Evolutionary conservation across 768 basidiomycete species (phyloP).

Genomic region (Collybia sp.): DNA sequence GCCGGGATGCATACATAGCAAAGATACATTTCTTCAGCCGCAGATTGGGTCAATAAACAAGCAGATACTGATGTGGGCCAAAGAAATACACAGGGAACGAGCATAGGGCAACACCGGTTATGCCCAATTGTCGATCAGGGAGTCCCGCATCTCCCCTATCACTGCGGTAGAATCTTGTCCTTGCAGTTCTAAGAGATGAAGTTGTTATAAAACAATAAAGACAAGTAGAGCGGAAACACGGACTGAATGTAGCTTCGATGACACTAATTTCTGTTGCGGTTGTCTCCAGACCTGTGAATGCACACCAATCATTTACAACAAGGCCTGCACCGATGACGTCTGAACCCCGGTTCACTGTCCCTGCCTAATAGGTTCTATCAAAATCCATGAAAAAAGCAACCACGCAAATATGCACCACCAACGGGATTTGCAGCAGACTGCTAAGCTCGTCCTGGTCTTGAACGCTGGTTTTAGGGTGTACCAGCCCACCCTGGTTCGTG

Average conservation of each 20-base stretch:
- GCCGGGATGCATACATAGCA: too few species aligned
- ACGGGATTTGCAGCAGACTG: slow-evolving; percentile 86
- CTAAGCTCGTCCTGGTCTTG: slow-evolving; percentile 98
- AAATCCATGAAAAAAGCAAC: neutral
- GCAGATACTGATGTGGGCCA: neutral
- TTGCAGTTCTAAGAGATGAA: slow-evolving; percentile 61
- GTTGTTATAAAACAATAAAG: slow-evolving; percentile 1
- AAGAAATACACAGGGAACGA: neutral
- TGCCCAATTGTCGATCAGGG: slow-evolving; percentile 91
- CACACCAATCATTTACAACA: slow-evolving; percentile 99
- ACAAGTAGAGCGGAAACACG: slow-evolving; percentile 25
- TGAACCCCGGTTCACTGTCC: slow-evolving; percentile 97
- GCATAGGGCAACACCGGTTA: slow-evolving; percentile 33
- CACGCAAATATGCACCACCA: slow-evolving; percentile 65
- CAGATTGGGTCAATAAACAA: too few species aligned
- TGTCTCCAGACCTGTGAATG: slow-evolving; percentile 97
- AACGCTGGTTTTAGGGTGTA: slow-evolving; percentile 95
- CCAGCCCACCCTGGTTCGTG: slow-evolving; percentile 95
- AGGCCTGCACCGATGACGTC: slow-evolving; percentile 97
- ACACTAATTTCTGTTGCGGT: slow-evolving; percentile 99
- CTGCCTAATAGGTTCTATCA: slow-evolving; percentile 55
- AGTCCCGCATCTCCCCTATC: slow-evolving; percentile 89
- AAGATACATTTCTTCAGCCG: too few species aligned
- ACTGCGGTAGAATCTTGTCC: slow-evolving; percentile 79
- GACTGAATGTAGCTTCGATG: slow-evolving; percentile 96